A percentile compares a stretch with the other conserved stretches of the same genome.
Evolutionary conservation across 2,329 filamentous ascomycete genomes (phyloP).

Genomic region (Clarireedia homoeocarpa): DNA sequence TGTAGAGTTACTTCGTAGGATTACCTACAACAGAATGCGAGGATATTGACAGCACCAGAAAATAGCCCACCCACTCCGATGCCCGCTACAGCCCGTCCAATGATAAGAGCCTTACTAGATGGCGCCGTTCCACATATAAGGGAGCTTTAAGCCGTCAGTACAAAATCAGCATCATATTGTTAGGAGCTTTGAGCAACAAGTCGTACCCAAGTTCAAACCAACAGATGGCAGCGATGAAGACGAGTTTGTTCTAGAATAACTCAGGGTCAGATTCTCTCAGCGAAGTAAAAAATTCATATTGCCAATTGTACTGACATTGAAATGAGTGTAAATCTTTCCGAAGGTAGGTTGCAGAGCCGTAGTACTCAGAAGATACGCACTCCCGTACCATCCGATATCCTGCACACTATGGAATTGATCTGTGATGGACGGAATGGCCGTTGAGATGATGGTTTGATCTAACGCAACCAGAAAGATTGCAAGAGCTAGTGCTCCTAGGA

Average conservation of each 20-base stretch:
- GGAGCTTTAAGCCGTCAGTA: slow-evolving; percentile 4
- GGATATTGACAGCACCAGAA: slow-evolving; percentile 29
- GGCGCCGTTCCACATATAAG: slow-evolving; percentile 25
- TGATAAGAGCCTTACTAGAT: slow-evolving; percentile 25
- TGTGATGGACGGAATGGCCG: slow-evolving; percentile 33
- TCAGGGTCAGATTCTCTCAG: neutral
- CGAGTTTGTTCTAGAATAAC: slow-evolving; percentile 22
- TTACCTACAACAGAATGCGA: slow-evolving; percentile 15
- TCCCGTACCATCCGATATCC: slow-evolving; percentile 40
- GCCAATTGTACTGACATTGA: neutral
- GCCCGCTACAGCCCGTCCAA: slow-evolving; percentile 28
- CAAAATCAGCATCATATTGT: neutral
- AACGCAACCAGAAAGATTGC: slow-evolving; percentile 24
- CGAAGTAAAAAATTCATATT: too few relatives aligned
- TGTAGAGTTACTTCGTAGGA: neutral
- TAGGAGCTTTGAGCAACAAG: neutral
- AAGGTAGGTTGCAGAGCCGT: slow-evolving; percentile 27
- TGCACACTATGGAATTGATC: slow-evolving; percentile 32
- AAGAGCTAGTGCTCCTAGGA: slow-evolving; percentile 23
- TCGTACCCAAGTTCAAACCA: slow-evolving; percentile 24
- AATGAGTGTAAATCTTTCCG: slow-evolving; percentile 28
- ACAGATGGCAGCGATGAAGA: slow-evolving; percentile 23
- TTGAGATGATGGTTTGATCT: slow-evolving; percentile 31
- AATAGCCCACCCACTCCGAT: slow-evolving; percentile 31
- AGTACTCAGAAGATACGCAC: slow-evolving; percentile 32